phyloP scores from a whole-genome alignment of 1,284 basidiomycete species.

The Cryptococcus hybrid region DNA sequence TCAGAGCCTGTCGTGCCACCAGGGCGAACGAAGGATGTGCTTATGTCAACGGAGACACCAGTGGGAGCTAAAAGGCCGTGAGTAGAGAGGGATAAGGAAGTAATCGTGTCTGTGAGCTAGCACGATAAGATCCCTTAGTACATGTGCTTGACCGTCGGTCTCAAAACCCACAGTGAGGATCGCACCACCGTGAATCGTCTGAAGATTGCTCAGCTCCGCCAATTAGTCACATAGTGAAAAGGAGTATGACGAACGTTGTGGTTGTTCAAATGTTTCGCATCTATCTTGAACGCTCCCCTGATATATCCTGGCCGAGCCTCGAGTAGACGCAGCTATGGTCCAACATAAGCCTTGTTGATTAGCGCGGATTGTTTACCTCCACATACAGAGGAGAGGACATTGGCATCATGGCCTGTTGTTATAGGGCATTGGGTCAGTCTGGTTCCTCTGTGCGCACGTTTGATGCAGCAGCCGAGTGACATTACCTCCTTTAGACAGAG shows the following conservation, averaged over 20 bases:
- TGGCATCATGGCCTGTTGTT: constrained; percentile 28
- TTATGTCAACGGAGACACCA: constrained; percentile 46
- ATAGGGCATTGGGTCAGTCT: neutral
- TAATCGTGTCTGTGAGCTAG: constrained; percentile 48
- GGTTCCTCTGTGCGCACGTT: neutral
- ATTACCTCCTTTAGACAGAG: constrained; percentile 37
- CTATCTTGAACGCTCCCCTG: constrained; percentile 36
- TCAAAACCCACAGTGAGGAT: constrained; percentile 36
- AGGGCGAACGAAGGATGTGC: constrained; percentile 48
- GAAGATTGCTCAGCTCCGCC: neutral
- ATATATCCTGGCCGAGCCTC: constrained; percentile 43
- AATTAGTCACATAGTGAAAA: neutral
- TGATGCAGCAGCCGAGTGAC: constrained; percentile 1
- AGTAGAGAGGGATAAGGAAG: constrained; percentile 46
- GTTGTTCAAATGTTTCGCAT: constrained; percentile 47
- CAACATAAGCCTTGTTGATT: neutral
- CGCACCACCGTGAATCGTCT: constrained; percentile 51
- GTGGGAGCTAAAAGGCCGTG: constrained; percentile 46
- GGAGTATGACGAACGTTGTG: constrained; percentile 33
- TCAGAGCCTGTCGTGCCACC: constrained; percentile 38
- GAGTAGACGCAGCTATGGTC: constrained; percentile 26
- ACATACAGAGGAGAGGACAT: constrained; percentile 27
- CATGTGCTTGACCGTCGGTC: neutral
- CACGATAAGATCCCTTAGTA: neutral
- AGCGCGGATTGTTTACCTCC: neutral